Conservation (phyloP, 768 basidiomycete species). For the Podaxis sp. region DNA sequence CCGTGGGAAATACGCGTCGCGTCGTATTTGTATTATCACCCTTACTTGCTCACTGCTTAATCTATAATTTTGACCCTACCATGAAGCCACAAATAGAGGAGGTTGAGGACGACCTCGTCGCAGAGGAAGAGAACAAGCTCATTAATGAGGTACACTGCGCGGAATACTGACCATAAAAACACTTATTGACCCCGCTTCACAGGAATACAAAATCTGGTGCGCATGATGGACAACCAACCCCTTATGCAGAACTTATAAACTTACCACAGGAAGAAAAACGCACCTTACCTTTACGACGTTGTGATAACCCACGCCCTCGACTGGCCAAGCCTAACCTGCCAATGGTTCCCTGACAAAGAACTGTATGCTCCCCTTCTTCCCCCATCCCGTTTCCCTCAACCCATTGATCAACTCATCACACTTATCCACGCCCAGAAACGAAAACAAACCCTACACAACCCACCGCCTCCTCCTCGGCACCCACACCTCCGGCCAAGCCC, state of each 20-base stretch:
- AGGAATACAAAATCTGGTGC: slow-evolving; percentile 89
- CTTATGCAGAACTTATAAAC: neutral
- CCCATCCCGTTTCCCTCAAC: neutral
- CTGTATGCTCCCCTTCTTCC: slow-evolving; percentile 47
- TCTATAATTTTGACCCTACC: neutral
- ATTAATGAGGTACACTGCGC: slow-evolving; percentile 70
- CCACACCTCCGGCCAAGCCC: slow-evolving; percentile 92
- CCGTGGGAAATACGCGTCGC: slow-evolving; percentile 14
- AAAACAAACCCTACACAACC: slow-evolving; percentile 89
- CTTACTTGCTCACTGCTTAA: too few relatives aligned
- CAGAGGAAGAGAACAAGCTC: slow-evolving; percentile 84
- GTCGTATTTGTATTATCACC: slow-evolving; percentile 5
- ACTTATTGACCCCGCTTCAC: neutral
- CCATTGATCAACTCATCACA: neutral
- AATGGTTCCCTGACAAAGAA: slow-evolving; percentile 99
- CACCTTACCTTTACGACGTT: slow-evolving; percentile 95
- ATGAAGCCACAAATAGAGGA: slow-evolving; percentile 60
- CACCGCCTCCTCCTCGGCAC: slow-evolving; percentile 96
- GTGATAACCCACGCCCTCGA: slow-evolving; percentile 97
- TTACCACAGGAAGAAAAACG: slow-evolving; percentile 83
- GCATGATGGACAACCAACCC: slow-evolving; percentile 1
- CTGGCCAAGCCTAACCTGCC: slow-evolving; percentile 97
- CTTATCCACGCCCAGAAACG: slow-evolving; percentile 47
- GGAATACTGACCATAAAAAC: neutral
- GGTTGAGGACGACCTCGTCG: slow-evolving; percentile 73